These are phyloP conservation scores for Sugiyamaella smithiae DNA, from an alignment of 805 yeast species.

Conservation along the genomic window DNA sequence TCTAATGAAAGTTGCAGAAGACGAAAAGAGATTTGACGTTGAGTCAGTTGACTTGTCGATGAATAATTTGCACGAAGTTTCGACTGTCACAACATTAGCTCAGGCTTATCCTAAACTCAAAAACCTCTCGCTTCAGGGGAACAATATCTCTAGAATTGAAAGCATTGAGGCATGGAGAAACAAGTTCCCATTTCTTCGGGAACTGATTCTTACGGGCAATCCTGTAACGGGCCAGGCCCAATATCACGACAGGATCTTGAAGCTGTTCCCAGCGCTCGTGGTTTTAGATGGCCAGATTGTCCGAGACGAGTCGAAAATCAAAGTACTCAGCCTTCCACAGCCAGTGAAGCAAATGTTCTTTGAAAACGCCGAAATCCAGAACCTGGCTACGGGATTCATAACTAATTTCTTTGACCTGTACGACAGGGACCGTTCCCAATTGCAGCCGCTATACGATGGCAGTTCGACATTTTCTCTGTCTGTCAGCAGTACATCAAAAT, in stretches of 20 bases:
- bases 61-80: conserved; percentile 62
- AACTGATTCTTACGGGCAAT: conserved; percentile 73
- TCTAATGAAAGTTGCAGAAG: conserved; percentile 72
- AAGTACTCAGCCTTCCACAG: conserved; percentile 31
- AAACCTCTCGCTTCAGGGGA: conserved; percentile 78
- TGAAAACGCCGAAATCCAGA: conserved; percentile 69
- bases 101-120: conserved; percentile 69
- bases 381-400: conserved; percentile 71
- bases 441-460: conserved; percentile 70
- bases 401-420: conserved; percentile 72
- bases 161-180: conserved; percentile 72
- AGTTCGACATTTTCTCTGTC: conserved; percentile 83
- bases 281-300: conserved; percentile 75
- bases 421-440: conserved; percentile 73
- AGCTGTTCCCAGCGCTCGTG: conserved; percentile 73
- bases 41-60: conserved; percentile 54
- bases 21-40: conserved; percentile 45
- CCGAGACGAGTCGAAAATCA: conserved; percentile 61
- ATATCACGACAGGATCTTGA: conserved; percentile 61
- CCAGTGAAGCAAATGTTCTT: conserved; percentile 65
- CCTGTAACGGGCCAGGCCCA: conserved; percentile 54
- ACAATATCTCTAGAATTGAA: conserved; percentile 57
- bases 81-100: conserved; percentile 60
- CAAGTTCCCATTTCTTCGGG: conserved; percentile 70
- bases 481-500: conserved; percentile 33